Percentiles rank a stretch among this genome's conserved stretches.
Evolutionary conservation across 2,329 filamentous ascomycete genomes (phyloP).

Genomic region (Conoideocrella luteorostrata): DNA sequence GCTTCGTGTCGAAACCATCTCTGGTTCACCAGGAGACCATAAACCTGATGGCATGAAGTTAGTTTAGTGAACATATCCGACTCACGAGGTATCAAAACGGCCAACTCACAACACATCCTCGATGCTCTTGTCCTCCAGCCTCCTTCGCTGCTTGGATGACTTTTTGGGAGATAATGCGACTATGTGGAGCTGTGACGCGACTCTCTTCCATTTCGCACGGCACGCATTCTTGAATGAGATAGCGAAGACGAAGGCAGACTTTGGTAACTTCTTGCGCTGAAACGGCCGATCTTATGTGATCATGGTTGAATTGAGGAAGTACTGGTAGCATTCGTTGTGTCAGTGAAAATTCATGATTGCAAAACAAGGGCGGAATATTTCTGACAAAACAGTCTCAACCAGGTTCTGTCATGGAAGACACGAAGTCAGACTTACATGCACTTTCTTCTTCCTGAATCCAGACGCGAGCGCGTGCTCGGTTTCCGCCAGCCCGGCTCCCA

Average conservation of each 20-base stretch:
- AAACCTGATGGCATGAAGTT: slow-evolving; percentile 40
- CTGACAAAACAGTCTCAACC: too few relatives aligned
- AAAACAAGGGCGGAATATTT: too few relatives aligned
- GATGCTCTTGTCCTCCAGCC: slow-evolving; percentile 69
- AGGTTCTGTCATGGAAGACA: too few relatives aligned
- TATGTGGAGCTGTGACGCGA: slow-evolving; percentile 72
- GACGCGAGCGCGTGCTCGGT: slow-evolving; percentile 20
- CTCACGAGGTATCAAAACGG: not conserved
- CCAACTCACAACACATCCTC: slow-evolving; percentile 60
- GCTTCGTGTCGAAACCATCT: slow-evolving; percentile 76
- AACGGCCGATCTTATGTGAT: slow-evolving; percentile 58
- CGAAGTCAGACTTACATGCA: slow-evolving; percentile 39
- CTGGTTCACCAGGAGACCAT: slow-evolving; percentile 66
- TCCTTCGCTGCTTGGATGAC: slow-evolving; percentile 77
- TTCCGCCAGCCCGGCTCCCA: slow-evolving; percentile 12
- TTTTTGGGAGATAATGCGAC: slow-evolving; percentile 71
- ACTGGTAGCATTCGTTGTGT: slow-evolving; percentile 36
- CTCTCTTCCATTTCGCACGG: slow-evolving; percentile 81
- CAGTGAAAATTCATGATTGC: too few relatives aligned
- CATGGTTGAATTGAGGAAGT: slow-evolving; percentile 56
- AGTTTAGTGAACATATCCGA: too few relatives aligned
- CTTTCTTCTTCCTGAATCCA: slow-evolving; percentile 38
- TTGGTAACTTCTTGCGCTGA: slow-evolving; percentile 79
- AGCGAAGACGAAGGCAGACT: slow-evolving; percentile 80
- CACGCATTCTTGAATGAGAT: slow-evolving; percentile 82